Conservation (phyloP, 176 grass and related monocot genomes). For the Aegilops umbellulata region DNA sequence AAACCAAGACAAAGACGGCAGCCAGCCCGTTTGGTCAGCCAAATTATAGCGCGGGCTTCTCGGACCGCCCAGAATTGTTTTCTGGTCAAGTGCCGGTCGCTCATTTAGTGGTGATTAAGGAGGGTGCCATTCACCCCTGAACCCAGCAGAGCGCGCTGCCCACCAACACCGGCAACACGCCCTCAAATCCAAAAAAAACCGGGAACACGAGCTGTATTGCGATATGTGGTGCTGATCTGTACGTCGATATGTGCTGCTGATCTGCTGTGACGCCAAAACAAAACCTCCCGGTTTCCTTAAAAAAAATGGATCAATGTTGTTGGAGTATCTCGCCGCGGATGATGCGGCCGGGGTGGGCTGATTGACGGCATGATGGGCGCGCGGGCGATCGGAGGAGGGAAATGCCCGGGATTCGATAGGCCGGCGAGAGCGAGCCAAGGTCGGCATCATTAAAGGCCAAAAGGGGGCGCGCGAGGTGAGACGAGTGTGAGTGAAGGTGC, state of each 20-base stretch:
- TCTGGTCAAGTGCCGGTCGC: background rate
- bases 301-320: too few relatives aligned
- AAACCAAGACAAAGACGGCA: background rate
- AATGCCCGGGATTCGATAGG: constrained; percentile 33
- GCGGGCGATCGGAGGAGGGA: background rate
- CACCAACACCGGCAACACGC: background rate
- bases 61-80: background rate
- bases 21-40: too few relatives aligned
- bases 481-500: background rate
- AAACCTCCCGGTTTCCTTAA: too few relatives aligned
- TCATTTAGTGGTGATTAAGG: constrained; percentile 11
- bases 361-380: constrained; percentile 27
- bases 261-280: background rate
- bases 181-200: too few relatives aligned
- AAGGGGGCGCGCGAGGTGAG: background rate
- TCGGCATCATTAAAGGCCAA: constrained; percentile 32
- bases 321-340: background rate
- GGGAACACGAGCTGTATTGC: background rate
- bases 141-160: background rate
- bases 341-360: background rate
- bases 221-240: background rate
- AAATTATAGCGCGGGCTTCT: background rate
- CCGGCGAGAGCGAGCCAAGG: background rate
- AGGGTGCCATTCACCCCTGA: background rate
- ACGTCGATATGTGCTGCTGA: background rate